Base-by-base conservation (phyloP, 768 basidiomycete genomes). In the Suillus subalutaceus region DNA sequence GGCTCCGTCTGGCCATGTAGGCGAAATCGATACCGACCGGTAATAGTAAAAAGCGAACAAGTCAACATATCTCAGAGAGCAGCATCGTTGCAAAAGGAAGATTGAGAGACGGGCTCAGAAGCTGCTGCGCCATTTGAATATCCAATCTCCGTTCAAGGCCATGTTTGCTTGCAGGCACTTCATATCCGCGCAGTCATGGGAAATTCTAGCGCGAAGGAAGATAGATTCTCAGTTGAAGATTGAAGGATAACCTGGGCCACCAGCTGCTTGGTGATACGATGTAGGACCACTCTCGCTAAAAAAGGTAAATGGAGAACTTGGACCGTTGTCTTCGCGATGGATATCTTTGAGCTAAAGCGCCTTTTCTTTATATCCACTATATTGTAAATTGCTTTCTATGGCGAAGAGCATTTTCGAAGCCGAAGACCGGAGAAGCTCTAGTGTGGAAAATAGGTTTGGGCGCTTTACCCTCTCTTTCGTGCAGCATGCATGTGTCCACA, bases 291-390 rank as follows among this genome's bases (percentile, higher is more conserved):
- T 4, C 4, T 32, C 32, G 35, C 35, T 37, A 1, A 37, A 37
- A 15, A 38, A 38, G 38, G 57, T 6, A 43, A 60, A 43, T 18
- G 8, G 6, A 53, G 53, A 32, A 55, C 46, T 48, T 12, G 23
- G 15, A 10, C 23, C 58, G 59, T 60, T 43, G 59, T 60, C 59
- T 60, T 60, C 59, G 59, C 59, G 59, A 60, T 60, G 26, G 16
- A 30, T 16, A 26, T 52, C 2, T 30, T 50, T 23, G 7, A 4
- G 46, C n/a, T 30, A 15, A 52, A 16, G 15, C 30, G 52, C 52
- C 52, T 56, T 56, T 53, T 3, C 32, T 18, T 35, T 56, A 20
- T 20, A 20, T 35, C 55, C 32, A 35, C 55, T 6, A 8, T 30
- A 13, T 40, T 1, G 52, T 53, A 30, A 52, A 52, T n/a, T 48